Evolutionary conservation across 1,284 basidiomycete genomes (phyloP).

Genomic region (Sporisorium scitamineum): DNA sequence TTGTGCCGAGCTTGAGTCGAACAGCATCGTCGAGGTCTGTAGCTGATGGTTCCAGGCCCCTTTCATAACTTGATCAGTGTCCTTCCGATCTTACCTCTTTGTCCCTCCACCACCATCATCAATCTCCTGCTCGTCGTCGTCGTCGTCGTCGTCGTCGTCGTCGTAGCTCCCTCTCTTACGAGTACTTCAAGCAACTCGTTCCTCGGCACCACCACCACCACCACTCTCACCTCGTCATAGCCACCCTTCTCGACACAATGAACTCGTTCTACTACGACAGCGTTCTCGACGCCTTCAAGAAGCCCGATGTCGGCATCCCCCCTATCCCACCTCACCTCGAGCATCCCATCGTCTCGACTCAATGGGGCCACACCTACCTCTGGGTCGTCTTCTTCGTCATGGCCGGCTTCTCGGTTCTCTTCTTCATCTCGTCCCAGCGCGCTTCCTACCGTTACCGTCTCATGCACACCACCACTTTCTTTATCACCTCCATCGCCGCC

Average conservation of each 20-base stretch:
- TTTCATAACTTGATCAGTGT: too few relatives aligned
- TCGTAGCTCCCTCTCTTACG: not conserved
- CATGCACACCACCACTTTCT: conserved; percentile 57
- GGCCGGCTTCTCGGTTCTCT: conserved; percentile 50
- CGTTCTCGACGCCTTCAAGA: conserved; percentile 52
- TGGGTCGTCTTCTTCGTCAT: conserved; percentile 60
- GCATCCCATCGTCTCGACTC: conserved; percentile 49
- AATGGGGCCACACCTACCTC: conserved; percentile 55
- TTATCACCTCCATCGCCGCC: conserved; percentile 57
- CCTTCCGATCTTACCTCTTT: not conserved
- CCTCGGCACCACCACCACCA: not conserved
- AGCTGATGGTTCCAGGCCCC: not conserved
- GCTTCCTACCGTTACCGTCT: conserved; percentile 60
- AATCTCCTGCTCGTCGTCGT: not conserved
- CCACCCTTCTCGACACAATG: conserved; percentile 16
- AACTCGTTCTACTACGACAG: conserved; percentile 58
- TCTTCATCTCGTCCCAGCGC: conserved; percentile 56
- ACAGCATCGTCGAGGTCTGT: not conserved
- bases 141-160: not conserved
- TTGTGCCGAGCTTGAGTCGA: not conserved
- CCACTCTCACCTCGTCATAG: too few relatives aligned
- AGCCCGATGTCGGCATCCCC: conserved; percentile 52
- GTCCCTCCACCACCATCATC: conserved; percentile 7
- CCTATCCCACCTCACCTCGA: conserved; percentile 53
- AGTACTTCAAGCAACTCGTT: too few relatives aligned